Percentiles rank a stretch among this genome's conserved stretches.
Conservation (phyloP, 1,284 basidiomycete species). For the Heterobasidion parviporum region DNA sequence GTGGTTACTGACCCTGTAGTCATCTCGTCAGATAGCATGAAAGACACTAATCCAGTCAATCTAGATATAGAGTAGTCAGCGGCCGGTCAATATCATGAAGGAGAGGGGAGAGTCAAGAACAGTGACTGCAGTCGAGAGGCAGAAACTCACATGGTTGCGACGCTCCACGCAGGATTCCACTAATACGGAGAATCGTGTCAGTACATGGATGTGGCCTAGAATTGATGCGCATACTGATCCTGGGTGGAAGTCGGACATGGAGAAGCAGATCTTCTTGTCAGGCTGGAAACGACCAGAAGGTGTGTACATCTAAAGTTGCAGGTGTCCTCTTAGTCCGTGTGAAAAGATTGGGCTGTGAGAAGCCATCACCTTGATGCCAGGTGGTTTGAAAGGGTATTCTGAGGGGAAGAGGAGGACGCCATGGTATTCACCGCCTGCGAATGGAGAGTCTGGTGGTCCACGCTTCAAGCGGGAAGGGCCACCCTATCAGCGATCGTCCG, state of each 20-base stretch:
- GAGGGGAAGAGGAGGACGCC: slow-evolving; percentile 84
- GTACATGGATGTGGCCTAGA: neutral
- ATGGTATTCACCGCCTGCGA: slow-evolving; percentile 89
- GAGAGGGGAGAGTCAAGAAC: neutral
- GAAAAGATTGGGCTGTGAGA: neutral
- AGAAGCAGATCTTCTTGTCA: slow-evolving; percentile 93
- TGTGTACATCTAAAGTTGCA: slow-evolving; percentile 71
- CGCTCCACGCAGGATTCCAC: slow-evolving; percentile 94
- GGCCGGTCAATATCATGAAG: slow-evolving; percentile 28
- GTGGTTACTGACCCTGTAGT: slow-evolving; percentile 88
- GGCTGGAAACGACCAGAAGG: slow-evolving; percentile 91
- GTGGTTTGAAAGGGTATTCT: slow-evolving; percentile 93
- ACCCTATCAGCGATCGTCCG: slow-evolving; percentile 3
- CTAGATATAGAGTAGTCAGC: slow-evolving; percentile 92
- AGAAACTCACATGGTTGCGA: slow-evolving; percentile 77
- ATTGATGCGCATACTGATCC: slow-evolving; percentile 57
- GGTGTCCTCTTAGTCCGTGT: neutral
- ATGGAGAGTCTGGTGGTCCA: slow-evolving; percentile 89
- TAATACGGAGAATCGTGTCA: slow-evolving; percentile 18
- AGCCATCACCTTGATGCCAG: slow-evolving; percentile 80
- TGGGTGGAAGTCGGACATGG: slow-evolving; percentile 93
- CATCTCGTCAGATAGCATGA: slow-evolving; percentile 96
- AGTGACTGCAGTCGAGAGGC: neutral
- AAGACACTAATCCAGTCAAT: slow-evolving; percentile 89
- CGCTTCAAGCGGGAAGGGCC: slow-evolving; percentile 41